These are phyloP conservation scores for Diaporthe sp. DNA, from an alignment of 2,329 filamentous ascomycete genomes.

Conservation along the genomic window DNA sequence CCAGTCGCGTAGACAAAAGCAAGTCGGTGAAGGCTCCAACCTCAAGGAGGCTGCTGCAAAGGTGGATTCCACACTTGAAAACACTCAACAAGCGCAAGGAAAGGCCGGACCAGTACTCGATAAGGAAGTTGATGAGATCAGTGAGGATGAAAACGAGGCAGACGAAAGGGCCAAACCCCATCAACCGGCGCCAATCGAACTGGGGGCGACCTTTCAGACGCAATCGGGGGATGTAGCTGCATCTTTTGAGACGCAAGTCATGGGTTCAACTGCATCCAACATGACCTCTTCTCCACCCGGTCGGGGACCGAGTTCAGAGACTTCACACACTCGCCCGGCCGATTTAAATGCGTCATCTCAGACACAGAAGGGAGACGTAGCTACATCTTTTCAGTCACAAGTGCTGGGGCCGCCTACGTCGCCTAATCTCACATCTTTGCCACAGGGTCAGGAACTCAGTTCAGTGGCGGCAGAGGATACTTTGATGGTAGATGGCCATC, in stretches of 20 bases:
- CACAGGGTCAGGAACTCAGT: not conserved
- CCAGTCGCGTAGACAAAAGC: not conserved
- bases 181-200: constrained; percentile 4
- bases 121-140: not conserved
- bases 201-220: constrained; percentile 5
- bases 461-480: not conserved
- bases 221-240: not conserved
- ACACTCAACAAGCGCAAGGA: not conserved
- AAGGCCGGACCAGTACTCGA: not conserved
- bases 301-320: not conserved
- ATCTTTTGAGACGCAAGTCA: constrained; percentile 21
- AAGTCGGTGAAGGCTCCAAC: not conserved
- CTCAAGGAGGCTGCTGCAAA: not conserved
- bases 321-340: constrained; percentile 4
- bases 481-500: not conserved
- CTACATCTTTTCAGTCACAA: constrained; percentile 12
- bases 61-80: not conserved
- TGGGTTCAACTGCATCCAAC: not conserved
- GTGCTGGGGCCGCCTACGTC: not conserved
- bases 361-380: constrained; percentile 2
- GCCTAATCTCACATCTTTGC: not conserved
- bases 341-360: constrained; percentile 6
- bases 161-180: not conserved
- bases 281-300: not conserved
- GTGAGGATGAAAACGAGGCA: not conserved